Percentiles rank a stretch among this genome's conserved stretches.
Conservation (phyloP, 768 basidiomycete genomes). For the Naematelia aurantialba region DNA sequence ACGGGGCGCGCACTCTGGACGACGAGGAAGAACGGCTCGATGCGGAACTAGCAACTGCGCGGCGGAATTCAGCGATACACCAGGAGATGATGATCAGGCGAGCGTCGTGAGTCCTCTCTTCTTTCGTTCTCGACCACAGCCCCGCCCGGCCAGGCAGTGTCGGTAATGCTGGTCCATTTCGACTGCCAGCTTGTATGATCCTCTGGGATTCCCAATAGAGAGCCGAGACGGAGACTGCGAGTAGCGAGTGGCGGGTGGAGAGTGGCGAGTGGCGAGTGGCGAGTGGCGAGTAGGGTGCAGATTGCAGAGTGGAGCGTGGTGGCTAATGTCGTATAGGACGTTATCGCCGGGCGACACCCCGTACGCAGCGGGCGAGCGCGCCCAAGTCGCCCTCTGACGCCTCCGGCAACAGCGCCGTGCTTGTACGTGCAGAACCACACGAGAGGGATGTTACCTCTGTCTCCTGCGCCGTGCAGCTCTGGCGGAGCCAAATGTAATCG, state of each 20-base stretch:
- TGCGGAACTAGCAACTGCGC: conserved; percentile 10
- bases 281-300: too few relatives aligned
- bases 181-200: too few relatives aligned
- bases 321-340: conserved; percentile 4
- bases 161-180: too few relatives aligned
- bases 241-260: too few relatives aligned
- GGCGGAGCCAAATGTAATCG: too few relatives aligned
- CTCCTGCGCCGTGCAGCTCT: background rate
- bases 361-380: conserved; percentile 17
- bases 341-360: conserved; percentile 21
- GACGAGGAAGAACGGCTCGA: conserved; percentile 31
- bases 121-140: background rate
- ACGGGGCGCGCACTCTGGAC: background rate
- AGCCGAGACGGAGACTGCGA: too few relatives aligned
- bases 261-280: too few relatives aligned
- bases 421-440: too few relatives aligned
- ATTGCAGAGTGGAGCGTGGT: too few relatives aligned
- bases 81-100: conserved; percentile 22
- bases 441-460: background rate
- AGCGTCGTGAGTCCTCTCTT: conserved; percentile 23
- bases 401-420: background rate
- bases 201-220: too few relatives aligned
- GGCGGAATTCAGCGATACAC: conserved; percentile 20
- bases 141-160: too few relatives aligned
- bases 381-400: background rate